Conservation (phyloP, 2,329 filamentous ascomycete genomes). For the Xylariaceae sp. region DNA sequence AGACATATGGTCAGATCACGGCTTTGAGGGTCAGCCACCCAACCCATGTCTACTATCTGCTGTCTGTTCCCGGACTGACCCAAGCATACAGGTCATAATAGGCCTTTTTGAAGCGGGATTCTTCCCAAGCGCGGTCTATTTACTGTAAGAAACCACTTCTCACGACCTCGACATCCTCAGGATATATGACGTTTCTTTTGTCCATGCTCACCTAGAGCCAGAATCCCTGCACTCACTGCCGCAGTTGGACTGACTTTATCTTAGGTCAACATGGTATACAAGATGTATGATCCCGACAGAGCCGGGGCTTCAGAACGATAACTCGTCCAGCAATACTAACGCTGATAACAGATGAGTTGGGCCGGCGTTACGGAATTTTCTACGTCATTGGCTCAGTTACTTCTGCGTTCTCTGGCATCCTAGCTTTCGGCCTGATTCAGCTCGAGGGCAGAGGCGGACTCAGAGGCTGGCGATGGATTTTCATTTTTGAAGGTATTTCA, state of each 20-base stretch:
- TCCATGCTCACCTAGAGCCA: background rate
- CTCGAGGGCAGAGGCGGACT: constrained; percentile 62
- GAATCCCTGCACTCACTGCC: too few species aligned
- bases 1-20: constrained; percentile 58
- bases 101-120: constrained; percentile 74
- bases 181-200: background rate
- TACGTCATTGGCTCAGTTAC: constrained; percentile 73
- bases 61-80: too few species aligned
- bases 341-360: constrained; percentile 62
- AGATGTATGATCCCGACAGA: constrained; percentile 54
- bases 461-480: constrained; percentile 72
- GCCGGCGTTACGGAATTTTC: constrained; percentile 72
- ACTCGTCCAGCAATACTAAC: constrained; percentile 5
- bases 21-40: constrained; percentile 62
- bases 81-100: too few species aligned
- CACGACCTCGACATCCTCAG: background rate
- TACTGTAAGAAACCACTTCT: constrained; percentile 56
- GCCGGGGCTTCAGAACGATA: background rate
- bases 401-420: constrained; percentile 70
- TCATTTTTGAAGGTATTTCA: constrained; percentile 59
- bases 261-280: constrained; percentile 69
- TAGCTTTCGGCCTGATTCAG: constrained; percentile 74
- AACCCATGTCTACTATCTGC: too few species aligned
- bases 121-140: constrained; percentile 73
- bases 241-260: background rate